Evolutionary conservation across 768 basidiomycete genomes (phyloP).

Genomic region (Coprinellus micaceus): DNA sequence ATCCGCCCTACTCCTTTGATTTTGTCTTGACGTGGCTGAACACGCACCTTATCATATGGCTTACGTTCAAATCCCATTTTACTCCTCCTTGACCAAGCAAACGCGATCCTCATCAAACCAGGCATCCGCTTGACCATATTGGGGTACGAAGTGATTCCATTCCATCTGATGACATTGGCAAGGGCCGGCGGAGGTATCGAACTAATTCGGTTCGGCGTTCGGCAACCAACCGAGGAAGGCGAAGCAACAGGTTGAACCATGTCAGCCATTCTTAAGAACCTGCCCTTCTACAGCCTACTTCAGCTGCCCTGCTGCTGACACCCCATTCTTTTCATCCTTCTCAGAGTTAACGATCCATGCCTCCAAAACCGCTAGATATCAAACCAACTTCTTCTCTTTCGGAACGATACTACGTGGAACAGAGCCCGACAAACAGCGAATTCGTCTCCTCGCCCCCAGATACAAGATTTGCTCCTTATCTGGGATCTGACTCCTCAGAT

Average conservation of each 20-base stretch:
- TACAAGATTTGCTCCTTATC: constrained; percentile 6
- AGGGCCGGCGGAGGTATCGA: too few species aligned
- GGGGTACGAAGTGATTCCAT: background rate
- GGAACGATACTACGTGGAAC: background rate
- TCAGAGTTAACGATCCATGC: background rate
- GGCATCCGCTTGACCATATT: constrained; percentile 1
- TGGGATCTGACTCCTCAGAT: constrained; percentile 13
- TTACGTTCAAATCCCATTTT: background rate
- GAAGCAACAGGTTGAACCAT: too few species aligned
- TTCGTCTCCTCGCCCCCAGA: background rate
- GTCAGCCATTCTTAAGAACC: background rate
- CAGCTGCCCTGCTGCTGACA: background rate
- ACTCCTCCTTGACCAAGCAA: background rate
- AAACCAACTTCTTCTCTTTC: background rate
- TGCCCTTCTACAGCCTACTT: background rate
- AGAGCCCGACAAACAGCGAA: background rate
- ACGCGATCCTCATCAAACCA: background rate
- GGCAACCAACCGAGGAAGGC: too few species aligned
- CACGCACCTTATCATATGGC: background rate
- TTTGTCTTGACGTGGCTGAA: background rate
- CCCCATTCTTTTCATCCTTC: background rate
- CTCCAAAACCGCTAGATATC: background rate
- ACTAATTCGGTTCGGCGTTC: too few species aligned
- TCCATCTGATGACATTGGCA: too few species aligned
- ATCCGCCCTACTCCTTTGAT: background rate